Percentiles rank a stretch among this genome's conserved stretches.
Conservation (phyloP, 768 basidiomycete species). For the Trametes maxima region DNA sequence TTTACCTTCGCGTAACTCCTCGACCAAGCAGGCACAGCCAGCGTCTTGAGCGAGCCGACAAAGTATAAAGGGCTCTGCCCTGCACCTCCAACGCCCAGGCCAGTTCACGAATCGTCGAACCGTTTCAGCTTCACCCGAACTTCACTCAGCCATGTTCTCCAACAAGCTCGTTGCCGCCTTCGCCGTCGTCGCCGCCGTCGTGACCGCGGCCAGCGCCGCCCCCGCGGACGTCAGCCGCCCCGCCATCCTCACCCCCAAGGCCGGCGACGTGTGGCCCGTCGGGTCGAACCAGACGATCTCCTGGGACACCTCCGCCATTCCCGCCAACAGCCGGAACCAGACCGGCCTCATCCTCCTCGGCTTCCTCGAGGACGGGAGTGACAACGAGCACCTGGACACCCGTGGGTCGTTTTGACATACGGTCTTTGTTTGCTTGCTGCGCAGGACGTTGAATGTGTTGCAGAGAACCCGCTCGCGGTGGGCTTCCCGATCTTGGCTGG, state of each 20-base stretch:
- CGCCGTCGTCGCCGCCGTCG: slow-evolving; percentile 33
- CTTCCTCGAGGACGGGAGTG: slow-evolving; percentile 31
- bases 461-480: slow-evolving; percentile 48
- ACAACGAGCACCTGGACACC: slow-evolving; percentile 44
- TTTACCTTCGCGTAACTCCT: neutral
- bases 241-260: slow-evolving; percentile 42
- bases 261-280: slow-evolving; percentile 38
- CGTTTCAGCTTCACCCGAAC: neutral
- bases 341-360: slow-evolving; percentile 52
- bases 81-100: neutral
- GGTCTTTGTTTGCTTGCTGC: too few relatives aligned
- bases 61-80: neutral
- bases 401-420: slow-evolving; percentile 37
- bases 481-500: slow-evolving; percentile 45
- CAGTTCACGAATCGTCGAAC: neutral
- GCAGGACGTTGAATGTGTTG: neutral
- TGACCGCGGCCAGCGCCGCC: slow-evolving; percentile 33
- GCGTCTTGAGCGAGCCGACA: neutral
- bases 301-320: slow-evolving; percentile 48
- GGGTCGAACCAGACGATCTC: slow-evolving; percentile 42
- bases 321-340: slow-evolving; percentile 35
- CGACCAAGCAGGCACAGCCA: neutral
- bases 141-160: slow-evolving; percentile 16
- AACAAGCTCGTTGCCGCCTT: slow-evolving; percentile 16
- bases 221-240: slow-evolving; percentile 42